Evolutionary conservation across 345 rosid species (phyloP).

Genomic region (Fremontodendron californicum): DNA sequence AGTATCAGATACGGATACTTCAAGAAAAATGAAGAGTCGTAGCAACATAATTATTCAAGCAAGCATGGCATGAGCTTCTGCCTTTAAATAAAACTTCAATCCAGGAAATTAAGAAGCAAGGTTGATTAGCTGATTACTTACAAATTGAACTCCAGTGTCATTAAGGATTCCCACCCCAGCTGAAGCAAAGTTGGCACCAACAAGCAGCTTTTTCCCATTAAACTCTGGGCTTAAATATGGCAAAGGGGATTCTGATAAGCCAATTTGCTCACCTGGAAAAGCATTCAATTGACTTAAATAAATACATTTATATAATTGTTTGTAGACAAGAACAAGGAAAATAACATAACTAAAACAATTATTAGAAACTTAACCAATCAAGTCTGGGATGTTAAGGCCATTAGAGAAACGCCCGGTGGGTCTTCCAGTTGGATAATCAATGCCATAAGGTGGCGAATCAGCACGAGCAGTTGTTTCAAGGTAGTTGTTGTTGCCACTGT

Average conservation of each 20-base stretch:
- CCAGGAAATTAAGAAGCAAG: no score
- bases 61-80: background rate
- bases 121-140: conserved; percentile 18
- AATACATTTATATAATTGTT: background rate
- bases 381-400: conserved; percentile 76
- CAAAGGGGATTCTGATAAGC: conserved; percentile 51
- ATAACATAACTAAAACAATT: background rate
- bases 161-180: conserved; percentile 68
- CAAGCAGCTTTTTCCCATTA: conserved; percentile 45
- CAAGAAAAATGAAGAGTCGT: no score
- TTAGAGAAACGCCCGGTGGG: conserved; percentile 85
- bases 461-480: conserved; percentile 81
- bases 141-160: conserved; percentile 65
- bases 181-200: conserved; percentile 96
- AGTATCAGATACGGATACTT: no score
- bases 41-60: background rate
- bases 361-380: conserved; percentile 43
- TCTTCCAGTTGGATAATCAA: conserved; percentile 56
- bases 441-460: conserved; percentile 63
- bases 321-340: background rate
- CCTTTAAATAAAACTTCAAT: background rate
- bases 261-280: conserved; percentile 48
- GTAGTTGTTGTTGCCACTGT: conserved; percentile 83
- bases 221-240: conserved; percentile 75
- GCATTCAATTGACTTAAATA: background rate